Conservation (phyloP, 805 yeast genomes). For the Maudiozyma turicensis region DNA sequence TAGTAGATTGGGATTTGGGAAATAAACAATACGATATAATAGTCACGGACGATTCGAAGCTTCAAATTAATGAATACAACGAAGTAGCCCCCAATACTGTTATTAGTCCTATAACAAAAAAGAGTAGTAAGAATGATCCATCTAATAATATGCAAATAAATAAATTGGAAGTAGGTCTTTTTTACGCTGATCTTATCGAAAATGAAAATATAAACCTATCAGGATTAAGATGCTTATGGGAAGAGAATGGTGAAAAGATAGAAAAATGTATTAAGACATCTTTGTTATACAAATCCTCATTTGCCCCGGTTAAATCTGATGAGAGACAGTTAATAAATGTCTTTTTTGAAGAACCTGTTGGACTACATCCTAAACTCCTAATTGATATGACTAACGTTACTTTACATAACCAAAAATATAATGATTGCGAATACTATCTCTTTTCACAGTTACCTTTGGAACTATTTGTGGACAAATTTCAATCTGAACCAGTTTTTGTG, state of each 20-base stretch:
- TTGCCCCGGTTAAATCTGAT: neutral
- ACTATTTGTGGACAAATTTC: slow-evolving; percentile 47
- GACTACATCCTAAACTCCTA: slow-evolving; percentile 31
- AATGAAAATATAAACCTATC: slow-evolving; percentile 15
- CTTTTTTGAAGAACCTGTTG: slow-evolving; percentile 25
- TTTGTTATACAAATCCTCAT: slow-evolving; percentile 12
- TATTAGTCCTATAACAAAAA: slow-evolving; percentile 3
- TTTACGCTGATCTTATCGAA: slow-evolving; percentile 19
- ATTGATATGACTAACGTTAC: slow-evolving; percentile 8
- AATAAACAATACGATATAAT: slow-evolving; percentile 12
- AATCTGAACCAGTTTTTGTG: slow-evolving; percentile 34
- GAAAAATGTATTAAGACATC: slow-evolving; percentile 24
- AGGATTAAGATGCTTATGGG: slow-evolving; percentile 26
- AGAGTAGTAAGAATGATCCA: neutral
- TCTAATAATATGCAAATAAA: slow-evolving; percentile 2
- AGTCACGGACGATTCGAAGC: neutral
- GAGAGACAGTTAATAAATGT: slow-evolving; percentile 1
- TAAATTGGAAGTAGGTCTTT: slow-evolving; percentile 22
- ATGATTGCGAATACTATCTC: slow-evolving; percentile 35
- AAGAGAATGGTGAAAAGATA: slow-evolving; percentile 5
- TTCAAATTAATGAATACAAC: slow-evolving; percentile 17
- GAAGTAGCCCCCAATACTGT: slow-evolving; percentile 3
- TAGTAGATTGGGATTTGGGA: slow-evolving; percentile 4
- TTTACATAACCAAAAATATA: neutral
- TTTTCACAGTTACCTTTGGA: slow-evolving; percentile 36